Base-by-base conservation (phyloP, 176 grass and related monocot genomes). In the Poa annua region DNA sequence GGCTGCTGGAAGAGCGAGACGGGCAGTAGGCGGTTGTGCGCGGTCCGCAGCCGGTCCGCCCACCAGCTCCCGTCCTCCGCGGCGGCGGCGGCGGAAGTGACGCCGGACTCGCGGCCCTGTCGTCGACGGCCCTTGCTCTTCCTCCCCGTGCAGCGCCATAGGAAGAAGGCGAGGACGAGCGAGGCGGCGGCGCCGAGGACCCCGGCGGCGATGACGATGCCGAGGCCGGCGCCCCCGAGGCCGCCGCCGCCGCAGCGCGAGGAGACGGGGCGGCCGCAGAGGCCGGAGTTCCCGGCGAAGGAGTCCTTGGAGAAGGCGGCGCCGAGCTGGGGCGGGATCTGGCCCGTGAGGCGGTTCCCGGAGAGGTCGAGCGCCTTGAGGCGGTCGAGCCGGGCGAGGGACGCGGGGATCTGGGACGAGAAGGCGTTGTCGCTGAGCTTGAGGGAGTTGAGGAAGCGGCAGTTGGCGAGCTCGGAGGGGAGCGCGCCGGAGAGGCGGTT, bases 1-100 rank as follows among this genome's bases (percentile, higher is more conserved):
- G 96, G 96, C 61, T 98, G 91, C 89, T 98, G 96, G 85, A 98
- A 98, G 38, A 98, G 77, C 13, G 96, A 98, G 0, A 98, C 96
- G 0, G 92, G 96, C 14, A 65, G 77, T 11, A 98, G 84, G 1
- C 93, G 80, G 76, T 98, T 90, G 87, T 95, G 96, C 26, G 96
- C 77, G 1, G 86, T 76, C 22, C 85, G 86, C 75, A 98, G 87
- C 16, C 93, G 86, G 89, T 95, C 93, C 10, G 89, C 65, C 96
- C 96, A 98, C 96, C 89, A 98, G 71, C 88, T 85, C 34, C 91
- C 92, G 39, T 95, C 93, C 81, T 95, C 96, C 3, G 34, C 70
- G 0, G 85, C 70, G 0, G 85, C 85, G 0, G 4, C 81, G 0
- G 85, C 85, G 0, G 4, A 78, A 12, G 36, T 39, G 7, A 79